Base-by-base conservation (phyloP, 164 flowering plant genomes). In the Annona cherimola region DNA sequence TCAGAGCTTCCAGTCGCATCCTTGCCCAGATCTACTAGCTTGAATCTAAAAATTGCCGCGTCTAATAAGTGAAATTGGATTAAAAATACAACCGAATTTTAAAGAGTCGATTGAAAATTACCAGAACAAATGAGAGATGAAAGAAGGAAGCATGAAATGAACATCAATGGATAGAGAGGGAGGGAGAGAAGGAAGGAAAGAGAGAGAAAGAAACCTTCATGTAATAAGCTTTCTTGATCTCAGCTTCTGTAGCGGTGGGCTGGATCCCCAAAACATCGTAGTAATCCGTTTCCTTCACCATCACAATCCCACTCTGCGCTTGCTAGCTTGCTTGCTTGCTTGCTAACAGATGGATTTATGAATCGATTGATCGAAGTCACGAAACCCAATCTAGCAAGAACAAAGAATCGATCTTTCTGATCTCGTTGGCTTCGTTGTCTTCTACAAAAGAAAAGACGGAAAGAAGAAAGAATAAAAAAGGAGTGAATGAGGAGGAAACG, bases 201-300 rank as follows among this genome's bases (percentile, higher is more conserved):
- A 70, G 55, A 45, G 69, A 46, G 5, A 5, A 5, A 41, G n/a
- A 7, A 41, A 81, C 86, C 86, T 81, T 81, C 57, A 81, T 78
- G 77, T 83, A 83, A 71, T 83, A 83, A 68, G 86, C 86, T 76
- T 83, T 83, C 79, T 83, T 83, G 71, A 83, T 83, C 75, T 83
- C 81, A 4, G 84, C 69, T 68, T 83, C 86, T 1, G 86, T 77
- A 18, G 86, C 86, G 1, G 81, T 69, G 46, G 86, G 86, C 45
- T 73, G 79, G 67, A 83, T 75, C 69, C 81, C 86, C 71, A 83
- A 74, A 3, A 83, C 81, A 61, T 83, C 86, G 63, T 83, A 83
- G 74, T 79, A 83, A 42, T 77, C 86, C 42, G 81, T 83, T 66
- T 83, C 86, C 79, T 79, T 83, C 74, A 83, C 86, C 86, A 83